Evolutionary conservation across 1,139 yeast genomes (phyloP), one percentile per base, ranked within the genome.

Genomic region (Pichia inconspicua): DNA sequence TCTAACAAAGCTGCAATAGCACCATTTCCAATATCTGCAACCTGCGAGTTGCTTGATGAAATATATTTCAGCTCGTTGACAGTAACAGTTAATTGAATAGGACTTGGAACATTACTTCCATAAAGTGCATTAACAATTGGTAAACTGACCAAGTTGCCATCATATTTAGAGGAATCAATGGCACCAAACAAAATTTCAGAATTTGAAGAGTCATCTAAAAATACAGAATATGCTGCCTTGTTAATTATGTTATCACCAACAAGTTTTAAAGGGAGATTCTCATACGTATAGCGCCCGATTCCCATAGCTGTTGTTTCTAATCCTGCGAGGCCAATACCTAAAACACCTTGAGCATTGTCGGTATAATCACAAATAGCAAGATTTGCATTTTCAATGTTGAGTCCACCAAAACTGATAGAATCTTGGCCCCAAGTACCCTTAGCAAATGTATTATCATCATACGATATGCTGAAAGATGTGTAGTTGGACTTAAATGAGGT

Each of bases 351-450:
- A 7, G 72, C 63, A 12, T 82, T 74, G 57, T 75, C 74, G 5
- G 83, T 66, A 36, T 62, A 59, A 55, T 74, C 73, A 28, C 83
- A 84, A 22, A 79, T 75, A 3, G 84, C 89, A 55, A 82, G 72
- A 14, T 78, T 72, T 55, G 80, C 68, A 47, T 67, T 62, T 0
- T 67, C 54, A n/a, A 83, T 71, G 17, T 65, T 61, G 6, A 71
- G 67, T 14, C 67, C 71, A 48, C 72, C 71, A 45, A 82, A 60
- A 2, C 58, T 55, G 39, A 81, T 65, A 41, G 66, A 61, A 56
- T 84, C 94, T 47, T 67, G 65, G 43, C 83, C 88, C 84, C 84
- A 84, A 48, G 69, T 61, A 41, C 95, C 95, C 8, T 58, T 53
- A 3, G 90, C 88, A 57, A 63, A 69, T 27, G 86, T 71, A 8